Evolutionary conservation across 2,329 filamentous ascomycete genomes (phyloP).

Genomic region (Aureobasidium subglaciale): DNA sequence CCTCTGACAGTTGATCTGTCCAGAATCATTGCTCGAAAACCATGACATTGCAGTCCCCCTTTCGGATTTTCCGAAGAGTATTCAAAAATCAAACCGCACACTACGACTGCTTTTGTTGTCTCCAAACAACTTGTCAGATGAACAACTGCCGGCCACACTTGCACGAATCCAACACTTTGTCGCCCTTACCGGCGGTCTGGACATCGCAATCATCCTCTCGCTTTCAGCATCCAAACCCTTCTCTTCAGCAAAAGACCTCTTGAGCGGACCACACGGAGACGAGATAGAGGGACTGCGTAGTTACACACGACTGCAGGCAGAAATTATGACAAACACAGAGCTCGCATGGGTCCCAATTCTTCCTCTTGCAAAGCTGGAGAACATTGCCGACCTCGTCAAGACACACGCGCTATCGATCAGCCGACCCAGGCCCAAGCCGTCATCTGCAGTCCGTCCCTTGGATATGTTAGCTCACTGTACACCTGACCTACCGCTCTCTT

Average conservation of each 20-base stretch:
- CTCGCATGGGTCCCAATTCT: constrained; percentile 24
- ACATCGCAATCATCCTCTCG: constrained; percentile 28
- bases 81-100: constrained; percentile 4
- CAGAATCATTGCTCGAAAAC: constrained; percentile 30
- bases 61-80: background rate
- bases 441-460: constrained; percentile 12
- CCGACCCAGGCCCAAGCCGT: constrained; percentile 8
- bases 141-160: constrained; percentile 21
- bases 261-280: background rate
- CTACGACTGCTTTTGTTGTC: constrained; percentile 29
- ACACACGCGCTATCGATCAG: constrained; percentile 15
- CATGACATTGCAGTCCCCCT: constrained; percentile 31
- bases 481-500: constrained; percentile 20
- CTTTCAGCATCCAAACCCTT: constrained; percentile 19
- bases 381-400: constrained; percentile 22
- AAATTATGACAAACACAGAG: constrained; percentile 19
- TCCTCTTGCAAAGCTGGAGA: constrained; percentile 20
- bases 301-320: constrained; percentile 25
- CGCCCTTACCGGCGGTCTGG: constrained; percentile 23
- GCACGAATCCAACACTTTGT: constrained; percentile 28
- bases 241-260: background rate
- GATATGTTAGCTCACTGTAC: constrained; percentile 25
- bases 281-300: constrained; percentile 18
- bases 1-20: background rate
- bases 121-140: constrained; percentile 19